A percentile compares a stretch with the other conserved stretches of the same genome.
These are phyloP conservation scores for Venturia aucupariae DNA, from an alignment of 2,329 filamentous ascomycete species.

Conservation along the genomic window DNA sequence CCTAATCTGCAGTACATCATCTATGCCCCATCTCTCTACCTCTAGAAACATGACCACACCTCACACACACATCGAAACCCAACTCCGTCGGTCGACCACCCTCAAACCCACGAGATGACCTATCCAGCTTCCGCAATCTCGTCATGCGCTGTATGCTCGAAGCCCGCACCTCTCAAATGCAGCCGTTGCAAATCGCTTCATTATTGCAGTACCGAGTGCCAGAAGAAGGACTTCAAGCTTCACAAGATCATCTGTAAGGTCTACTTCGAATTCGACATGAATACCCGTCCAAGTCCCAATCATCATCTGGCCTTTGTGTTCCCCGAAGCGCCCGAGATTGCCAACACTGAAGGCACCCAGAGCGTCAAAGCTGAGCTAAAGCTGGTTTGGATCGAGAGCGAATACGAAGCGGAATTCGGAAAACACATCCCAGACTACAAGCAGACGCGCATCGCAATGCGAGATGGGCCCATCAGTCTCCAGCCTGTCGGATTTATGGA, in stretches of 20 bases:
- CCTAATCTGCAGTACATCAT: neutral
- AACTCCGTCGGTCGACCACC: neutral
- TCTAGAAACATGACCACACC: no score
- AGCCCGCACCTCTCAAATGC: slow-evolving; percentile 5
- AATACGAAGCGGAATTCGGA: neutral
- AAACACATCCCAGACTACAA: neutral
- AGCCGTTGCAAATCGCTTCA: slow-evolving; percentile 13
- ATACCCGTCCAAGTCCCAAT: slow-evolving; percentile 4
- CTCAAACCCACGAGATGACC: neutral
- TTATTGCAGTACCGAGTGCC: slow-evolving; percentile 16
- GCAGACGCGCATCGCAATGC: neutral
- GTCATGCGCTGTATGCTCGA: neutral
- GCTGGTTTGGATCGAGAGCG: neutral
- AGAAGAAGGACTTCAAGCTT: slow-evolving; percentile 13
- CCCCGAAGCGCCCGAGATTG: neutral
- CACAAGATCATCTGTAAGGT: slow-evolving; percentile 16
- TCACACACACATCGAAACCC: neutral
- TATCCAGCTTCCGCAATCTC: neutral
- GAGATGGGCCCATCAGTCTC: neutral
- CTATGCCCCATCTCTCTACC: no score
- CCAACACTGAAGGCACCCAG: neutral
- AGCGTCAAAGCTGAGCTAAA: neutral
- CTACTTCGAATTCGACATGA: slow-evolving; percentile 10
- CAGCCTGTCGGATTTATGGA: neutral
- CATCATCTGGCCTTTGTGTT: slow-evolving; percentile 14